phyloP scores from a whole-genome alignment of 169 alveolate species.

The Gregarina niphandrodes region DNA sequence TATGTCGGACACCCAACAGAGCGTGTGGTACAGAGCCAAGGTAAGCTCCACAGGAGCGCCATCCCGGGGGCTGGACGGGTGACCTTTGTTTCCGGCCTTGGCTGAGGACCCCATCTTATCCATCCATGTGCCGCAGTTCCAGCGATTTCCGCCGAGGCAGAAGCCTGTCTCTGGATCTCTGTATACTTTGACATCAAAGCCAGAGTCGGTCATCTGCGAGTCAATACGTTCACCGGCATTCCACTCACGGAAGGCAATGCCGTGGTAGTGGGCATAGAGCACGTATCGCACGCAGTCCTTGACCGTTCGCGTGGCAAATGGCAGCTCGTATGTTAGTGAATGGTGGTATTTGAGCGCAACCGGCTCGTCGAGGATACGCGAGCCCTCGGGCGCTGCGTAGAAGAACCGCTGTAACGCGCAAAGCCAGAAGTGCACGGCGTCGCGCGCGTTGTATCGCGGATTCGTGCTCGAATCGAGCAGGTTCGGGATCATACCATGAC shows the following conservation, averaged over 20 bases:
- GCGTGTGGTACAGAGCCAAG: constrained; percentile 49
- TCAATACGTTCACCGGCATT: constrained; percentile 63
- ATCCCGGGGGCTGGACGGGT: constrained; percentile 65
- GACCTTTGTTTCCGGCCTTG: constrained; percentile 35
- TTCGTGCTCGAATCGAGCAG: constrained; percentile 60
- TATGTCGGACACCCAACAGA: too few relatives aligned
- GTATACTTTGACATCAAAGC: constrained; percentile 57
- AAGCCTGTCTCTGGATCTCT: constrained; percentile 36
- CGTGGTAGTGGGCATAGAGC: constrained; percentile 15
- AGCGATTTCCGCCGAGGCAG: constrained; percentile 64
- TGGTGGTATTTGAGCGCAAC: constrained; percentile 22
- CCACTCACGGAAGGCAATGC: constrained; percentile 70
- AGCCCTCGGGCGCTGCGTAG: constrained; percentile 20
- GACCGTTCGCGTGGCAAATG: background rate
- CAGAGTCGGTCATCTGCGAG: constrained; percentile 60
- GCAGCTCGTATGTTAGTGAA: too few relatives aligned
- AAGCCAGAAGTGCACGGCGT: constrained; percentile 76
- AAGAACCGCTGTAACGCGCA: constrained; percentile 16
- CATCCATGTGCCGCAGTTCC: constrained; percentile 91
- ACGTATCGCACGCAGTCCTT: constrained; percentile 8
- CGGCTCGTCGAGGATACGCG: constrained; percentile 19
- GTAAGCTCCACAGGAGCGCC: constrained; percentile 78
- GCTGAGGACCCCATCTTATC: constrained; percentile 78
- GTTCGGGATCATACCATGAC: constrained; percentile 71
- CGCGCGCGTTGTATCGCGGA: constrained; percentile 77